Evolutionary conservation across 2,329 filamentous ascomycete species (phyloP).

Genomic region (Fusarium ambrosium): DNA sequence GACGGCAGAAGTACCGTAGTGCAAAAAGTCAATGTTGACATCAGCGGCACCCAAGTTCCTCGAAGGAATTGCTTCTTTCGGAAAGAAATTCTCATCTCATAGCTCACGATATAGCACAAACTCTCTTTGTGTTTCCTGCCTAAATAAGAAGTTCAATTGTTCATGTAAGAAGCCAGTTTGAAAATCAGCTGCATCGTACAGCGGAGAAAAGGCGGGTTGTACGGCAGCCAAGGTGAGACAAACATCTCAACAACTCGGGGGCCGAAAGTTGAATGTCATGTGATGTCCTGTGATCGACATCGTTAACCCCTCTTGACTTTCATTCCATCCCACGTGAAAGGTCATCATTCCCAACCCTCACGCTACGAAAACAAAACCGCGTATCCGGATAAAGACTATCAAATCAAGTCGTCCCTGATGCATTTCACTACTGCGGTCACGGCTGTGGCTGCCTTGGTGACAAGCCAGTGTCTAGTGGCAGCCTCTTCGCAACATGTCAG

Average conservation of each 20-base stretch:
- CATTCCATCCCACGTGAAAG: neutral
- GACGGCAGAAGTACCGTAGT: neutral
- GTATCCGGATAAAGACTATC: neutral
- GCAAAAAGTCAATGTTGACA: neutral
- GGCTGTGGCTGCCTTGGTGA: neutral
- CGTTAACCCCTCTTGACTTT: neutral
- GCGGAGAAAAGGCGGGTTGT: neutral
- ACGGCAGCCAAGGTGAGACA: conserved; percentile 1
- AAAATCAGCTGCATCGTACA: neutral
- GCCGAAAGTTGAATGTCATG: neutral
- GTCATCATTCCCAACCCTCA: neutral
- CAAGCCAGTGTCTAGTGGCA: conserved; percentile 16
- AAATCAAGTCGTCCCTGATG: conserved; percentile 8
- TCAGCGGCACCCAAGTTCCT: neutral
- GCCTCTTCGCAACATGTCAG: neutral
- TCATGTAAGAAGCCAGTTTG: neutral
- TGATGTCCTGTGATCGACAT: neutral
- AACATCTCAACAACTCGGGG: neutral
- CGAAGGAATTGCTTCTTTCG: neutral
- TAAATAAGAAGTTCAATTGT: neutral
- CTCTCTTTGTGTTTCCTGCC: neutral
- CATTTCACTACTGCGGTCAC: conserved; percentile 18
- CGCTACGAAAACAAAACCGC: neutral
- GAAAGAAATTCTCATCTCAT: neutral
- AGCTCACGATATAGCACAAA: neutral